Conservation (phyloP, 257 asterid genomes). For the Petunia secreta region DNA sequence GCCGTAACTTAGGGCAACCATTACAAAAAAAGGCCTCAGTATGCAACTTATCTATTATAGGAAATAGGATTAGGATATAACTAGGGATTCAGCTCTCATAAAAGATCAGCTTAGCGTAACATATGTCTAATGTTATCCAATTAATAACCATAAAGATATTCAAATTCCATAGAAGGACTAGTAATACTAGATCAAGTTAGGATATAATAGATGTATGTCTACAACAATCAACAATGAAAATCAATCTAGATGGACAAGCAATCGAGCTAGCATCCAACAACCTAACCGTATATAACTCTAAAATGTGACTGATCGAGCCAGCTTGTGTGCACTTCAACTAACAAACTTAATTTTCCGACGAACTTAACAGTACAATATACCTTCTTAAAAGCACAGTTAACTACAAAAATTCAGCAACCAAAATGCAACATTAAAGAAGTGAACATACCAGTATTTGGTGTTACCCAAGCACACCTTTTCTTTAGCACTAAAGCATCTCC, state of each 20-base stretch:
- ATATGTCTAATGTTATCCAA: neutral
- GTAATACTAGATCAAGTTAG: neutral
- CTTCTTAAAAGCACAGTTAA: neutral
- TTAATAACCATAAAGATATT: neutral
- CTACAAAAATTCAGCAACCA: neutral
- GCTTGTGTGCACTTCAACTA: neutral
- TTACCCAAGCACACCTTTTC: conserved; percentile 97
- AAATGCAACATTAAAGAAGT: neutral
- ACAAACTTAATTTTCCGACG: neutral
- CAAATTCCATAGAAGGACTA: neutral
- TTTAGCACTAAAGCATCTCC: conserved; percentile 51
- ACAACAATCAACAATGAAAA: neutral
- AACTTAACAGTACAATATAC: neutral
- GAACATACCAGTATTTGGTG: conserved; percentile 77
- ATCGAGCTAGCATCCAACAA: neutral
- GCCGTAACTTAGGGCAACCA: neutral
- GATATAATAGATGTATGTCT: neutral
- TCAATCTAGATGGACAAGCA: neutral
- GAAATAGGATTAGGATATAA: neutral
- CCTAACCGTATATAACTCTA: neutral
- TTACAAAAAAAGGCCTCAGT: neutral
- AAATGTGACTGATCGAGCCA: neutral
- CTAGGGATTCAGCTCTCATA: neutral
- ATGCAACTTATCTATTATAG: neutral
- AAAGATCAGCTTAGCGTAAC: conserved; percentile 1